Base-by-base conservation (phyloP, 2,329 filamentous ascomycete genomes). In the Fonsecaea nubica region DNA sequence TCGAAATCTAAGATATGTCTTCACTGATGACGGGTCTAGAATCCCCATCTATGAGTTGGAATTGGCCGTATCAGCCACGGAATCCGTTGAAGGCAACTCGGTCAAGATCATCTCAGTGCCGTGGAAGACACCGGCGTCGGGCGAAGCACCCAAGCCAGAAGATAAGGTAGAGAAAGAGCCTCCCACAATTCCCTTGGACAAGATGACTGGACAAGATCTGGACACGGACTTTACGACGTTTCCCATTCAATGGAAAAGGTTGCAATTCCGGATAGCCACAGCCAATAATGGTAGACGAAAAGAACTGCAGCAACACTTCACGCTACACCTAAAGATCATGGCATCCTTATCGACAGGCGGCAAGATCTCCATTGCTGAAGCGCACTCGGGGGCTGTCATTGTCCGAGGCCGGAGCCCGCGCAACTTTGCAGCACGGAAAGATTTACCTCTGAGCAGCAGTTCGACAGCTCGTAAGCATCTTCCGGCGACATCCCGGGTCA, bases 31-130 rank as follows among this genome's bases (percentile, higher is more conserved):
- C 62, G 92, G 92, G 53, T 92, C 96, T 76, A 90, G 91, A 53
- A 89, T 96, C 48, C 90, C 91, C 1, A 92, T 97, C 57, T 86
- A 88, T 69, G 90, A 85, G 69, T 91, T 94, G 77, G 93, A 98
- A 77, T 87, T 97, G 61, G 89, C 90, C 62, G 92, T 98, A 55
- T 96, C 92, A 4, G 94, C 94, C 8, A 96, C 93, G 57, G 94
- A 98, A 77, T 97, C 94, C 1, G 93, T 97, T 15, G 94, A 98
- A 77, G 92, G 92, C 38, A 94, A 97, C 73, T 82, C 91, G 0
- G 92, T 97, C 52, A 94, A 96, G 73, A 89, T 98, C 69, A 97
- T 98, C 69, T 95, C 95, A 7, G 96, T 98, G 66, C 94, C 94
- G 0, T 98, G 94, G 94, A 98, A 98, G 82, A 97, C 93, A 1